These are phyloP conservation scores for Nepenthes mirabilis DNA, from an alignment of 148 eudicot genomes.

Conservation along the genomic window DNA sequence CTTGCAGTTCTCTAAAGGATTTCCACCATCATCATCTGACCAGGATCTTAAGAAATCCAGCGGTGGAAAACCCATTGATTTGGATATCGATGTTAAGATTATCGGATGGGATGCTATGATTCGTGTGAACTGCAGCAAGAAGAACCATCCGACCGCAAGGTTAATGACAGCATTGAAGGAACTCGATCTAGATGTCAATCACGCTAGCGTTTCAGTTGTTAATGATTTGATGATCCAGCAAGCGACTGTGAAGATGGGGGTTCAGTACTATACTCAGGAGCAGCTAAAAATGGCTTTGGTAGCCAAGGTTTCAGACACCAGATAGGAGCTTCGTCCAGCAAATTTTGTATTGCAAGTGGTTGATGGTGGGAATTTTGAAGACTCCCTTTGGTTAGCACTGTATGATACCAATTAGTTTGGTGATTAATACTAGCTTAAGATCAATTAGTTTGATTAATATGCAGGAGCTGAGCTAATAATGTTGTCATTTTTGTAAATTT, in stretches of 20 bases:
- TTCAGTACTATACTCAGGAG: slow-evolving; percentile 52
- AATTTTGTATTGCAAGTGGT: neutral
- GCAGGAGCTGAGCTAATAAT: too few relatives aligned
- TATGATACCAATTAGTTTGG: too few relatives aligned
- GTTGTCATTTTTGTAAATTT: too few relatives aligned
- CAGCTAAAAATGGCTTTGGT: slow-evolving; percentile 47
- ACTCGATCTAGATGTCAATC: slow-evolving; percentile 62
- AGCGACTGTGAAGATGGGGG: slow-evolving; percentile 67
- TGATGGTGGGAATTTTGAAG: too few relatives aligned
- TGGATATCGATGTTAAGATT: slow-evolving; percentile 75
- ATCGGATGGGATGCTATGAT: slow-evolving; percentile 91
- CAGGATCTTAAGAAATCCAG: slow-evolving; percentile 11
- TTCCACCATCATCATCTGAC: slow-evolving; percentile 1
- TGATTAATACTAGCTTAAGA: too few relatives aligned
- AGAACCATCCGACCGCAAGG: slow-evolving; percentile 80
- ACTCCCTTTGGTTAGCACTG: too few relatives aligned
- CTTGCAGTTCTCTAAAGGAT: slow-evolving; percentile 8
- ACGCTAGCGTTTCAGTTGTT: slow-evolving; percentile 77
- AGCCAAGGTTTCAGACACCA: slow-evolving; percentile 34
- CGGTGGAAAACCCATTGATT: slow-evolving; percentile 14
- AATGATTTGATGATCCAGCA: slow-evolving; percentile 94
- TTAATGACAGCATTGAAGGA: slow-evolving; percentile 70
- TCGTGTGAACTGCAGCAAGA: slow-evolving; percentile 54
- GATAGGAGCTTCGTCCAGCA: slow-evolving; percentile 7
- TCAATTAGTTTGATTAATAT: too few relatives aligned